A percentile compares a stretch with the other conserved stretches of the same genome.
These are phyloP conservation scores for Penicillium sp. DNA, from an alignment of 2,329 filamentous ascomycete genomes.

Conservation along the genomic window DNA sequence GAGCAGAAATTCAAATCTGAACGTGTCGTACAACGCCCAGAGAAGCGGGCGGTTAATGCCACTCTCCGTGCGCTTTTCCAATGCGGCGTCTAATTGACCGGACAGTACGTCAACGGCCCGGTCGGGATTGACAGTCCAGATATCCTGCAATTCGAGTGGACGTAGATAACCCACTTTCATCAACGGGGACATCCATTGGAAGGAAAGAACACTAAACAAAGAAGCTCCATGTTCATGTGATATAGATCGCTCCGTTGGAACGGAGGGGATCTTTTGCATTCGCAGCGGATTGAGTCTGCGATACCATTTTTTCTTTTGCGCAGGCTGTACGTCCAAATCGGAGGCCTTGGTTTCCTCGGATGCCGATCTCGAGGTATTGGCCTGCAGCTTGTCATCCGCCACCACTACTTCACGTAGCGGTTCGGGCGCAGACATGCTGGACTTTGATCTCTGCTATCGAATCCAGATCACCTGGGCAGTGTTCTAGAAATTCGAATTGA, in stretches of 20 bases:
- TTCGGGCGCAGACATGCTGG: constrained; percentile 17
- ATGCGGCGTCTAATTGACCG: constrained; percentile 63
- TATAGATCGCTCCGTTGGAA: constrained; percentile 53
- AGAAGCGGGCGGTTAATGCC: constrained; percentile 73
- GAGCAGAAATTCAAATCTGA: constrained; percentile 78
- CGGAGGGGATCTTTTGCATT: constrained; percentile 53
- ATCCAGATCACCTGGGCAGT: neutral
- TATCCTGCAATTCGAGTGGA: constrained; percentile 76
- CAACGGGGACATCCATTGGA: constrained; percentile 85
- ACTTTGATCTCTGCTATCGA: neutral
- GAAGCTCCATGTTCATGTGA: constrained; percentile 72
- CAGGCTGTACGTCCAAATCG: constrained; percentile 1
- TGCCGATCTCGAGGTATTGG: constrained; percentile 12
- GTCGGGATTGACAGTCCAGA: constrained; percentile 84
- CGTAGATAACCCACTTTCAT: constrained; percentile 87
- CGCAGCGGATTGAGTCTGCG: constrained; percentile 46
- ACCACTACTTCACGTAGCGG: constrained; percentile 18
- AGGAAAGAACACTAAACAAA: constrained; percentile 74
- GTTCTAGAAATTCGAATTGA: neutral
- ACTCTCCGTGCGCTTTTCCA: constrained; percentile 65
- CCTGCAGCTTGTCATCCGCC: constrained; percentile 21
- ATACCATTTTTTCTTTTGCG: constrained; percentile 36
- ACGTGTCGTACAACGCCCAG: constrained; percentile 82
- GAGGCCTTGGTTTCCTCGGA: constrained; percentile 19
- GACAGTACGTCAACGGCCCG: constrained; percentile 71